Conservation (phyloP, 306 rosid genomes). For the Acacia crassicarpa region DNA sequence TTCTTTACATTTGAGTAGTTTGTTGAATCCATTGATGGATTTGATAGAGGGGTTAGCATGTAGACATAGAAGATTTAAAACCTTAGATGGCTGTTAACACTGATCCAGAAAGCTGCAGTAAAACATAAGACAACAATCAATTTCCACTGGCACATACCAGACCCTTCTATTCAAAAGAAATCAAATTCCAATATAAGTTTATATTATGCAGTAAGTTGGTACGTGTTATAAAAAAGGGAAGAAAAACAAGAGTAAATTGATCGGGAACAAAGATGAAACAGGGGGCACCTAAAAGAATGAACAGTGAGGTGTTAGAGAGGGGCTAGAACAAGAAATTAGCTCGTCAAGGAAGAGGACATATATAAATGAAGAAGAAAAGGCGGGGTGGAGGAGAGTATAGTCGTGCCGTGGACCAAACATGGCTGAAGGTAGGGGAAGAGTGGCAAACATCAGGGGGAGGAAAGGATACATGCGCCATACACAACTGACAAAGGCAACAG, state of each 20-base stretch:
- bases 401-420: background rate
- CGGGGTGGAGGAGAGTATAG: background rate
- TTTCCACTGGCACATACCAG: background rate
- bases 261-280: too few relatives aligned
- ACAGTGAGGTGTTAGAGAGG: background rate
- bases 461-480: background rate
- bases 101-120: background rate
- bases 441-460: background rate
- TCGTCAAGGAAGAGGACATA: background rate
- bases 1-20: slow-evolving; percentile 15
- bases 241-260: too few relatives aligned
- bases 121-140: background rate
- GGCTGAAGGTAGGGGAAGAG: background rate
- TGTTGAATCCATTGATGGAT: slow-evolving; percentile 42
- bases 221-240: too few relatives aligned
- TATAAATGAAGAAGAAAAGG: background rate
- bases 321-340: background rate
- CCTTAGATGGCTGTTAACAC: background rate
- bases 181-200: background rate
- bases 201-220: background rate
- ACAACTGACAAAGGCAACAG: background rate
- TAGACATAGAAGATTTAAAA: slow-evolving; percentile 14
- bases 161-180: too few relatives aligned
- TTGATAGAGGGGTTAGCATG: background rate
- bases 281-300: too few relatives aligned